These are phyloP conservation scores for Fusarium sacchari DNA, from an alignment of 2,329 filamentous ascomycete genomes.

Conservation along the genomic window DNA sequence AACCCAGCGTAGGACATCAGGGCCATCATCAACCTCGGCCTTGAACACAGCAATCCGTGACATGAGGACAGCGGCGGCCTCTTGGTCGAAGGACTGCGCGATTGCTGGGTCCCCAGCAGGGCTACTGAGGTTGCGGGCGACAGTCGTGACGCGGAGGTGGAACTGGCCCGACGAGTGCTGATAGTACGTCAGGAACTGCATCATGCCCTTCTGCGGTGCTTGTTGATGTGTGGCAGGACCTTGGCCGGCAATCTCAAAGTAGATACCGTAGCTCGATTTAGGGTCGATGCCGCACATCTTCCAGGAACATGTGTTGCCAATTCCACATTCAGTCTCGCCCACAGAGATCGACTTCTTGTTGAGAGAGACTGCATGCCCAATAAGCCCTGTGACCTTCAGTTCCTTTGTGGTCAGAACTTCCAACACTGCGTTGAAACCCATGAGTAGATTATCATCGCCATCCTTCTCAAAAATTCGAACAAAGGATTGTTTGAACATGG, in stretches of 20 bases:
- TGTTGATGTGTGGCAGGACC: constrained; percentile 88
- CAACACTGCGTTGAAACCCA: constrained; percentile 97
- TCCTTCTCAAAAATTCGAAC: constrained; percentile 98
- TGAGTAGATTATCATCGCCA: constrained; percentile 89
- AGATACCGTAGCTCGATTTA: constrained; percentile 91
- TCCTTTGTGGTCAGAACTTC: constrained; percentile 98
- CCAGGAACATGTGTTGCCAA: constrained; percentile 98
- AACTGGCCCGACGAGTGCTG: constrained; percentile 97
- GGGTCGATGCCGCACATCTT: constrained; percentile 99
- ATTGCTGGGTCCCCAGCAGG: constrained; percentile 94
- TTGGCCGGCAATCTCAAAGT: constrained; percentile 97
- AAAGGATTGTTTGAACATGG: constrained; percentile 99
- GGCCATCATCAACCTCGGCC: constrained; percentile 96
- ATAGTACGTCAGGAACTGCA: constrained; percentile 98
- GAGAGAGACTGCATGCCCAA: constrained; percentile 93
- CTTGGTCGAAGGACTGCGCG: constrained; percentile 97
- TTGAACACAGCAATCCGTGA: constrained; percentile 99
- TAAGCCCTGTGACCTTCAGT: constrained; percentile 95
- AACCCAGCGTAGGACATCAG: constrained; percentile 98
- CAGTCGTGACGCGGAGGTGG: constrained; percentile 93
- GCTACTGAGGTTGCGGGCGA: constrained; percentile 89
- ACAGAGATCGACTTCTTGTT: constrained; percentile 99
- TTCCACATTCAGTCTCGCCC: constrained; percentile 96
- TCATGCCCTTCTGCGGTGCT: constrained; percentile 89
- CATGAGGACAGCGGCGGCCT: constrained; percentile 97